These are phyloP conservation scores for Sporobolus alterniflorus DNA, from an alignment of 202 grass and related monocot genomes.

Conservation along the genomic window DNA sequence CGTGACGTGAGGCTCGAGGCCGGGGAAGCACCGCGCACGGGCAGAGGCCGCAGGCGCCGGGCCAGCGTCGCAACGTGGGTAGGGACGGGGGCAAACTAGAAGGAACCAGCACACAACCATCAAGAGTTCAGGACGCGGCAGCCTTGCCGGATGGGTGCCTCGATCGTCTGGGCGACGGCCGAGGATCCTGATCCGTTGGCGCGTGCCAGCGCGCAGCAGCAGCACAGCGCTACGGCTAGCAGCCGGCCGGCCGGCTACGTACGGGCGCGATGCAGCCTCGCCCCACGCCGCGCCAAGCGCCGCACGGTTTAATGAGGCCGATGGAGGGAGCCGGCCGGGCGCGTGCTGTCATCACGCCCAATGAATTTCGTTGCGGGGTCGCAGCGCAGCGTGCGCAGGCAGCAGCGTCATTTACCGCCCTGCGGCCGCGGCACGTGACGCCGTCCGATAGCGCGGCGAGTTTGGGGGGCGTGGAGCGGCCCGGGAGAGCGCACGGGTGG, in stretches of 20 bases:
- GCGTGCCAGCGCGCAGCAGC: too few relatives aligned
- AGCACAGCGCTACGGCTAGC: too few relatives aligned
- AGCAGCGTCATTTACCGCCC: slow-evolving; percentile 31
- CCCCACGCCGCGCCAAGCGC: too few relatives aligned
- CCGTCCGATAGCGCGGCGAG: slow-evolving; percentile 14
- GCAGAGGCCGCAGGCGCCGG: background rate
- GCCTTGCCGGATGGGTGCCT: too few relatives aligned
- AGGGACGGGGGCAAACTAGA: slow-evolving; percentile 57
- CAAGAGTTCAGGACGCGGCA: too few relatives aligned
- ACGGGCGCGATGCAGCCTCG: too few relatives aligned
- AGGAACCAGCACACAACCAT: background rate
- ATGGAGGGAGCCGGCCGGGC: background rate
- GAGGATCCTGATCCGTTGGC: too few relatives aligned
- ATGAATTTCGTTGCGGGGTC: background rate
- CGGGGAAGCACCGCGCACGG: background rate
- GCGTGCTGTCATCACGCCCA: slow-evolving; percentile 15
- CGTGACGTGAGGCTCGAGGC: background rate
- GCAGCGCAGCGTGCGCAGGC: too few relatives aligned
- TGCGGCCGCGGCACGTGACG: slow-evolving; percentile 38
- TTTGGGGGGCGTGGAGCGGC: background rate
- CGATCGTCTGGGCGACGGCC: too few relatives aligned
- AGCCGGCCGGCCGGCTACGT: too few relatives aligned
- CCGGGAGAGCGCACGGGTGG: too few relatives aligned
- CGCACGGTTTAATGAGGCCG: too few relatives aligned
- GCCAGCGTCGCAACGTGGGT: background rate